A percentile compares a stretch with the other conserved stretches of the same genome.
Evolutionary conservation across 2,329 filamentous ascomycete species (phyloP).

Genomic region (Falciphora oryzae): DNA sequence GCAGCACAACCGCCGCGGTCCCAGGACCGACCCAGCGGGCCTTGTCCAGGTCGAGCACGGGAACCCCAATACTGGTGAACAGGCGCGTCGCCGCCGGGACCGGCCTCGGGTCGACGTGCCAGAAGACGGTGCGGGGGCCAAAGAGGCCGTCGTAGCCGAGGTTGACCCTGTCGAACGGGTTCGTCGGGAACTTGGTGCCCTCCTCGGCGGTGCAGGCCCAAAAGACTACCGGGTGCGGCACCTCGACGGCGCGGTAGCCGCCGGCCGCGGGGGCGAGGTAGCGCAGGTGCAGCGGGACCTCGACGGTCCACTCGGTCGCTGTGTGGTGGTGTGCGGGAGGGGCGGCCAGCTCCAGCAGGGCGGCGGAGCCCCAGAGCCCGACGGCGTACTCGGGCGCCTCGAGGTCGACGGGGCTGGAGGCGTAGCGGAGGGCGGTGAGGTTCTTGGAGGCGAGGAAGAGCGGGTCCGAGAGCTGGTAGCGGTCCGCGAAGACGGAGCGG

Average conservation of each 20-base stretch:
- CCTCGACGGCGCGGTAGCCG: slow-evolving; percentile 47
- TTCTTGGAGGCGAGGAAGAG: slow-evolving; percentile 80
- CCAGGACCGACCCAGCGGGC: slow-evolving; percentile 44
- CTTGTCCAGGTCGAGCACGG: slow-evolving; percentile 54
- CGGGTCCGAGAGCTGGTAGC: slow-evolving; percentile 72
- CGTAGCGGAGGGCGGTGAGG: slow-evolving; percentile 59
- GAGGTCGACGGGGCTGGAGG: slow-evolving; percentile 75
- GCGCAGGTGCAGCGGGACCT: slow-evolving; percentile 78
- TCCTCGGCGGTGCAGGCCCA: slow-evolving; percentile 75
- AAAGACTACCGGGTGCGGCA: slow-evolving; percentile 81
- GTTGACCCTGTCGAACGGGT: slow-evolving; percentile 79
- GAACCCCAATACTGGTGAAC: slow-evolving; percentile 53
- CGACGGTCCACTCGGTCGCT: slow-evolving; percentile 52
- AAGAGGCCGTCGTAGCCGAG: slow-evolving; percentile 86
- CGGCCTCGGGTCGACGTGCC: slow-evolving; percentile 61
- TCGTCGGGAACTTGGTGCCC: slow-evolving; percentile 62
- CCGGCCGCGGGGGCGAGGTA: slow-evolving; percentile 62
- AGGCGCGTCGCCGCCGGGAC: slow-evolving; percentile 29
- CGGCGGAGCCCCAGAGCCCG: slow-evolving; percentile 68
- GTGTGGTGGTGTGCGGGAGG: slow-evolving; percentile 29
- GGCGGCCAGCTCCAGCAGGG: slow-evolving; percentile 67
- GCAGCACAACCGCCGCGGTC: slow-evolving; percentile 51
- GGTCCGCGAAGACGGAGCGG: slow-evolving; percentile 75
- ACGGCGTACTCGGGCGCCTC: slow-evolving; percentile 84
- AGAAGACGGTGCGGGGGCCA: slow-evolving; percentile 70